Conservation (phyloP, 108 stramenopile genomes). For the Ochromonas danica region DNA sequence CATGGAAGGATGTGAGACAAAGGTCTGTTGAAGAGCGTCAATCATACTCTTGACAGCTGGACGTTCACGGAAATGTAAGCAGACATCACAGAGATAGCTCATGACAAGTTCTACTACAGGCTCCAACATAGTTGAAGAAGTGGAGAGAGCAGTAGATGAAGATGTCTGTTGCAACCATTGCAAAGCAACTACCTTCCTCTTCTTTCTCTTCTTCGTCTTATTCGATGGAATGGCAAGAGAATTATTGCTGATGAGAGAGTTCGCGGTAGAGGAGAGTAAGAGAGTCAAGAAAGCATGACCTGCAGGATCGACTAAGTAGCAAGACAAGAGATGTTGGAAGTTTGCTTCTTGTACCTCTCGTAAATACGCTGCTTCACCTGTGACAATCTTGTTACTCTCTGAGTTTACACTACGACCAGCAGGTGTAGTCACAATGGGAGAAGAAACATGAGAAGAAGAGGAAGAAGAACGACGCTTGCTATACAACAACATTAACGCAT, state of each 20-base stretch:
- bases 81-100: constrained; percentile 4
- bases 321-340: constrained; percentile 75
- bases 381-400: constrained; percentile 66
- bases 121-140: no score
- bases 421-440: not conserved
- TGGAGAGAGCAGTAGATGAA: no score
- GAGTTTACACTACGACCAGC: not conserved
- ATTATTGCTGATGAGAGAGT: no score
- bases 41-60: not conserved
- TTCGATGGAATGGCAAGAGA: constrained; percentile 52
- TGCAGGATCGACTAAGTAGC: constrained; percentile 81
- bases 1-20: not conserved
- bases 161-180: no score
- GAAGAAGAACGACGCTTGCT: constrained; percentile 59
- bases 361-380: constrained; percentile 74
- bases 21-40: not conserved
- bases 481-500: constrained; percentile 94
- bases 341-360: constrained; percentile 77
- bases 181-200: constrained; percentile 52
- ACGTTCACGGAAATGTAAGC: constrained; percentile 3
- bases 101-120: no score
- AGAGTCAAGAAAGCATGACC: constrained; percentile 77
- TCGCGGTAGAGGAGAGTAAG: constrained; percentile 56
- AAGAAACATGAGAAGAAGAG: not conserved
- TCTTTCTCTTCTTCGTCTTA: constrained; percentile 35